Evolutionary conservation across 1,284 basidiomycete species (phyloP).

Genomic region (Cystobasidium slooffiae): DNA sequence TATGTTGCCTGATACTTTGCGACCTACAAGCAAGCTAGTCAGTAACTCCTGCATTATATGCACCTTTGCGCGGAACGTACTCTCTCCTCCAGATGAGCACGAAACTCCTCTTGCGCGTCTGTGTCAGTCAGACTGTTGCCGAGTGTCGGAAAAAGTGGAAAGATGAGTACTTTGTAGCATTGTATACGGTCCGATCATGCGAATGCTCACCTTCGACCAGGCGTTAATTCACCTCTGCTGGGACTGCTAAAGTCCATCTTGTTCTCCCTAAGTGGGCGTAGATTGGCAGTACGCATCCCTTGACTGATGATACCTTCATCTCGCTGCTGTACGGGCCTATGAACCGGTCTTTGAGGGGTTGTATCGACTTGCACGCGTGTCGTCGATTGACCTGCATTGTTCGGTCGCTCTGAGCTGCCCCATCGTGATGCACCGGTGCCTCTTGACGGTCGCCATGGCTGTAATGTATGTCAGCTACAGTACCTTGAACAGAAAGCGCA

Average conservation of each 20-base stretch:
- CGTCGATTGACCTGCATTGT: conserved; percentile 4
- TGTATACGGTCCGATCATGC: background rate
- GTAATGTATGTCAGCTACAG: background rate
- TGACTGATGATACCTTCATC: conserved; percentile 20
- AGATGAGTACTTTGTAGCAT: background rate
- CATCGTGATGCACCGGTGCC: conserved; percentile 23
- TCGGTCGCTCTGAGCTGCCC: conserved; percentile 10
- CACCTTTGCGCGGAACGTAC: background rate
- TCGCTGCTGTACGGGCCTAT: background rate
- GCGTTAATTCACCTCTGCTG: conserved; percentile 34
- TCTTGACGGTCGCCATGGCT: conserved; percentile 40
- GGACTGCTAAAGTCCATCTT: conserved; percentile 41
- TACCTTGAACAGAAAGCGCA: background rate
- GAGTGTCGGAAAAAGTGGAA: background rate
- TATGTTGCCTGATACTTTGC: conserved; percentile 20
- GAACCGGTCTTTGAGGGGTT: background rate
- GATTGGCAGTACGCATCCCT: conserved; percentile 38
- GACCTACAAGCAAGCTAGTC: conserved; percentile 20
- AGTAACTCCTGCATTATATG: background rate
- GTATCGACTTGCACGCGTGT: background rate
- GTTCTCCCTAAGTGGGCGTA: conserved; percentile 25
- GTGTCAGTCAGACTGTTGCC: conserved; percentile 41
- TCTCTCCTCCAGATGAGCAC: conserved; percentile 32
- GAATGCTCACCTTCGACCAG: conserved; percentile 28
- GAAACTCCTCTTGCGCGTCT: conserved; percentile 39